These are phyloP conservation scores for Phallus indusiatus DNA, from an alignment of 768 basidiomycete genomes.

Conservation along the genomic window DNA sequence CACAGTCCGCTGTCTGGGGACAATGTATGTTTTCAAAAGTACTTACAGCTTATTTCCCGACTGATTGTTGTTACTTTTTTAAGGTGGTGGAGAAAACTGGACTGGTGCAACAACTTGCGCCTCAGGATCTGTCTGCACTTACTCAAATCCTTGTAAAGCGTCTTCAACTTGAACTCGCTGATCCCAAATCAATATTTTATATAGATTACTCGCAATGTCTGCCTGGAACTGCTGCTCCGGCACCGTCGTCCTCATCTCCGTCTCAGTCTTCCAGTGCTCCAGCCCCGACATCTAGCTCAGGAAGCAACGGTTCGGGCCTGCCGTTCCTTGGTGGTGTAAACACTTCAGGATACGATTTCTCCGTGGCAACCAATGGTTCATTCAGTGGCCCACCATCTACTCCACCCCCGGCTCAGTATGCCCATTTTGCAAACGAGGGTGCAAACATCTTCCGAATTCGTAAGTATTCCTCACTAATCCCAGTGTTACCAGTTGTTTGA, in stretches of 20 bases:
- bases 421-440: constrained; percentile 39
- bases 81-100: constrained; percentile 4
- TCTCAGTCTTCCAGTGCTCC: neutral
- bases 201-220: constrained; percentile 25
- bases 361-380: constrained; percentile 32
- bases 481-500: neutral
- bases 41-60: neutral
- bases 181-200: neutral
- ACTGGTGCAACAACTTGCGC: constrained; percentile 20
- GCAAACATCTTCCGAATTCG: constrained; percentile 39
- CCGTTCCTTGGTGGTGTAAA: constrained; percentile 40
- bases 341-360: constrained; percentile 24
- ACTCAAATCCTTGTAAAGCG: constrained; percentile 18
- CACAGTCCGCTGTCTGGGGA: neutral
- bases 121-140: constrained; percentile 20
- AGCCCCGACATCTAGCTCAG: neutral
- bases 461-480: constrained; percentile 13
- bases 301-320: constrained; percentile 11
- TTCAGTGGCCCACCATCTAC: constrained; percentile 29
- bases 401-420: constrained; percentile 36
- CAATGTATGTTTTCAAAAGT: neutral
- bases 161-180: neutral
- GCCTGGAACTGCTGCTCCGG: constrained; percentile 16
- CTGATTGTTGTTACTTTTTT: neutral
- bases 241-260: constrained; percentile 1